Evolutionary conservation across 805 yeast genomes (phyloP).

Genomic region (Brettanomyces custersianus): DNA sequence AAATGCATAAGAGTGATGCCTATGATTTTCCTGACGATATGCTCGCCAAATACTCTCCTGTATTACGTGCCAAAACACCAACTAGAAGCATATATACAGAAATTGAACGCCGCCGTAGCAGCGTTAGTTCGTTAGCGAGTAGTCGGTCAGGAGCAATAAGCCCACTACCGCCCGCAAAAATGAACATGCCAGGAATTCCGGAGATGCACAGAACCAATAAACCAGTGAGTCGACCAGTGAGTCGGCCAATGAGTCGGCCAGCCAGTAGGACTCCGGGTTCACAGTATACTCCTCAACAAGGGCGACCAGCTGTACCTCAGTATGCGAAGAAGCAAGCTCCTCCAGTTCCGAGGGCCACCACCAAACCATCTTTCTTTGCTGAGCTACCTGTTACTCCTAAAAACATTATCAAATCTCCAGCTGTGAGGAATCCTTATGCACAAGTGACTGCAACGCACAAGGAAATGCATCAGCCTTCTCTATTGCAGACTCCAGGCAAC

Average conservation of each 20-base stretch:
- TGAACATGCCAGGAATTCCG: too few relatives aligned
- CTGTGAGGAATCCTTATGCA: conserved; percentile 2
- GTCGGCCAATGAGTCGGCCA: conserved; percentile 1
- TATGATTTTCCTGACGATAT: conserved; percentile 64
- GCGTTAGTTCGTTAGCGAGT: too few relatives aligned
- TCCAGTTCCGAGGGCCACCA: too few relatives aligned
- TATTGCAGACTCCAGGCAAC: neutral
- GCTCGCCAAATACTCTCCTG: conserved; percentile 30
- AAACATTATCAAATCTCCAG: conserved; percentile 1
- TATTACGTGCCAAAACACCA: conserved; percentile 31
- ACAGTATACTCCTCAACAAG: too few relatives aligned
- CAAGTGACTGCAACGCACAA: neutral
- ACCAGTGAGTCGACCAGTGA: too few relatives aligned
- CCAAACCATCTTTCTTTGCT: conserved; percentile 2
- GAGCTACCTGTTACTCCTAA: conserved; percentile 4
- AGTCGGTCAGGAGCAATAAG: too few relatives aligned
- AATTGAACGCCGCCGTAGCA: too few relatives aligned
- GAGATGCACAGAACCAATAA: too few relatives aligned
- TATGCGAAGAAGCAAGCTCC: neutral
- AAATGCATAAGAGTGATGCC: conserved; percentile 62
- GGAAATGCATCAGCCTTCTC: neutral
- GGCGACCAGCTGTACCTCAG: neutral
- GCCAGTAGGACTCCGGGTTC: too few relatives aligned
- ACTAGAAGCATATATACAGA: conserved; percentile 21
- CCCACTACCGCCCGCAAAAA: too few relatives aligned